Evolutionary conservation across 2,329 filamentous ascomycete genomes (phyloP).

Genomic region (Diaporthe capsici): DNA sequence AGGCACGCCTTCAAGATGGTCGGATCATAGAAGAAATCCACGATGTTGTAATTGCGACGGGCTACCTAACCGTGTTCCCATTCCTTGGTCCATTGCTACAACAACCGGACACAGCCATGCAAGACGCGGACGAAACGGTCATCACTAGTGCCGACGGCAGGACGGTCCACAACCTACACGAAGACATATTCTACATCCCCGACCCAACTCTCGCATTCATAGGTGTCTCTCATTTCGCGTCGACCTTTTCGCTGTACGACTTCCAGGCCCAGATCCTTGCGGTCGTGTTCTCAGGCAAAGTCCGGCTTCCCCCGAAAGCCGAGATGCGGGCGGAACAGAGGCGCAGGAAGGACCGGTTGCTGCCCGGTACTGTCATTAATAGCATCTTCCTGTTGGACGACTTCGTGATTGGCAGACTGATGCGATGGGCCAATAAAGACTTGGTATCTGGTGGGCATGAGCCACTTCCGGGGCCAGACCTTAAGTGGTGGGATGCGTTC

Average conservation of each 20-base stretch:
- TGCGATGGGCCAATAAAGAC: not conserved
- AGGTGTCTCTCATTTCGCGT: conserved; percentile 62
- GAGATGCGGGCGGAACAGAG: conserved; percentile 2
- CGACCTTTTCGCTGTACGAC: conserved; percentile 65
- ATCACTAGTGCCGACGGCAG: conserved; percentile 1
- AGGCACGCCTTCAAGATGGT: not conserved
- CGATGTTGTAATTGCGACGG: conserved; percentile 12
- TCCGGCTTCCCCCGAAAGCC: not conserved
- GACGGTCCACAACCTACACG: conserved; percentile 63
- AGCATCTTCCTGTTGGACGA: not conserved
- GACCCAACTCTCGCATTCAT: conserved; percentile 62
- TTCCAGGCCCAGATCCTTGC: conserved; percentile 59
- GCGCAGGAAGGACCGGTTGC: not conserved
- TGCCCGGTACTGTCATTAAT: not conserved
- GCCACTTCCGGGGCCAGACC: conserved; percentile 1
- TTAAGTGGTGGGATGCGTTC: not conserved
- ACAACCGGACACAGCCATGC: not conserved
- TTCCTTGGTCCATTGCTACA: not conserved
- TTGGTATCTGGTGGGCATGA: not conserved
- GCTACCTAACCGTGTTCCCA: conserved; percentile 2
- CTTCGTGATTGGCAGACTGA: not conserved
- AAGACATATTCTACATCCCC: conserved; percentile 66
- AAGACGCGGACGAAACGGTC: conserved; percentile 1
- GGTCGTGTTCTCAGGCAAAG: not conserved
- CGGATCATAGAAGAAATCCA: not conserved